Evolutionary conservation across 352 stramenopile species (phyloP).

Genomic region (Detonula confervacea): DNA sequence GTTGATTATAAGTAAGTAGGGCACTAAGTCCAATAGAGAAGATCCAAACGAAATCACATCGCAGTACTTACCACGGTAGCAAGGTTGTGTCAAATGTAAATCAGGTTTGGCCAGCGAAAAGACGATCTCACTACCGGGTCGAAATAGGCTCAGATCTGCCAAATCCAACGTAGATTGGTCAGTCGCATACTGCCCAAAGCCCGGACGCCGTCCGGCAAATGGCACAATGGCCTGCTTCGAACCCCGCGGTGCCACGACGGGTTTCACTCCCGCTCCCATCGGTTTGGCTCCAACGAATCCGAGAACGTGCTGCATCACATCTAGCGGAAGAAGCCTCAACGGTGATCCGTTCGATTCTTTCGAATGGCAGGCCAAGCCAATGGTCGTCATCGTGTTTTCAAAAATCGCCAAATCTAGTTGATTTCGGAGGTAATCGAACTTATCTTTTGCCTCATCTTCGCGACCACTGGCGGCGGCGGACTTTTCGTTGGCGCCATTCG

Average conservation of each 20-base stretch:
- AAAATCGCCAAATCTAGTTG: background rate
- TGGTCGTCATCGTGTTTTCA: background rate
- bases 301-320: background rate
- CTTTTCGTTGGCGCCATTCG: background rate
- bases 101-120: background rate
- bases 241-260: background rate
- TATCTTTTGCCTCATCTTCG: background rate
- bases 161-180: no score
- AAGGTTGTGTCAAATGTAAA: constrained; percentile 13
- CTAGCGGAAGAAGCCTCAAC: background rate
- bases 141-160: background rate
- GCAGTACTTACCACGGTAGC: background rate
- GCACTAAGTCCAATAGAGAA: no score
- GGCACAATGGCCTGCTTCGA: background rate
- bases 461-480: background rate
- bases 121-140: background rate
- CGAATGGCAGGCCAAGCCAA: background rate
- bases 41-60: no score
- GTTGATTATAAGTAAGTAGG: no score
- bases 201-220: no score
- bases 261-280: background rate
- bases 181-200: no score
- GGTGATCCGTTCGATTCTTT: background rate
- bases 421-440: background rate
- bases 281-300: background rate